Base-by-base conservation (phyloP, 495 filamentous ascomycete species). In the Jackrogersella multiformis region DNA sequence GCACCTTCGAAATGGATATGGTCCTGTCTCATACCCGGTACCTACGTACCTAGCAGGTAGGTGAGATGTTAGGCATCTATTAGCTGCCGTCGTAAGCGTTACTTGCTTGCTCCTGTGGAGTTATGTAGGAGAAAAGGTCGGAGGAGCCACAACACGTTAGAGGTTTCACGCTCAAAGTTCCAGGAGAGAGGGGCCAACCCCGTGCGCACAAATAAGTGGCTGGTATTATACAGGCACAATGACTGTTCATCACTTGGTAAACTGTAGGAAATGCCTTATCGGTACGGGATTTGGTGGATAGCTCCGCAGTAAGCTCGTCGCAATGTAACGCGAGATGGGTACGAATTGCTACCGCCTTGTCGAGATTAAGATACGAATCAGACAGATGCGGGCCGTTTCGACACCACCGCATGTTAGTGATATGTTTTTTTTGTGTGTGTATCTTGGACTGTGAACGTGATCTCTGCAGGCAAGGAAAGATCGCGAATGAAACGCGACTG, bases 121-220 rank as follows among this genome's bases (percentile, higher is more conserved):
- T 65, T 55, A 39, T 38, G 58, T 46, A 55, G 60, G 46, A 38
- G 66, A 51, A 60, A 30, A 18, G 39, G n/a, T n/a, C n/a, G 53
- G 39, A 70, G 64, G 58, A 71, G 68, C 68, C 63, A 71, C 68
- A 71, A 60, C 58, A 66, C 58, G 53, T 51, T 62, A 55, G 58
- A 63, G 58, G 68, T 71, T 67, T 71, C 63, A 71, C 68, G 53
- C 58, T 38, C 68, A 20, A 66, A 49, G 26, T 57, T 57, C 48
- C 61, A 61, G 52, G 67, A 61, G 67, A 52, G 39, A 8, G 20
- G 21, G 42, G 23, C 0, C 9, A 24, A 49, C 49, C 68, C 63
- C 63, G 57, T 71, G 57, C 68, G 36, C 68, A 66, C 68, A 71
- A 71, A 71, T 71, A 71, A 71, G 68, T 71, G 68, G 68, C 68